Percentiles rank a stretch among this genome's conserved stretches.
These are phyloP conservation scores for Pontederia crassipes DNA, from an alignment of 176 grass and related monocot genomes.

Conservation along the genomic window DNA sequence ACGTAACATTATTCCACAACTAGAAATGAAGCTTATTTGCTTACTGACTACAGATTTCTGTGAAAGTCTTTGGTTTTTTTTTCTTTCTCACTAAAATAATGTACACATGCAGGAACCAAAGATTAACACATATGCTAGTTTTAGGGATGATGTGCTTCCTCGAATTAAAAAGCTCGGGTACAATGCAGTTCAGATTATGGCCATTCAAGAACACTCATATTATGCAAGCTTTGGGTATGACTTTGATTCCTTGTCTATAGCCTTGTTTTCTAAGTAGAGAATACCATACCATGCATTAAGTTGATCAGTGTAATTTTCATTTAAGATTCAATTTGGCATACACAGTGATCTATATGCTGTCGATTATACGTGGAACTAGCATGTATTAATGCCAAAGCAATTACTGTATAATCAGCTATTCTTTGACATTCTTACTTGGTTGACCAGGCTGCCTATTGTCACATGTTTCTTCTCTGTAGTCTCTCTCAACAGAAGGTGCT, in stretches of 20 bases:
- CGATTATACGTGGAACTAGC: no score
- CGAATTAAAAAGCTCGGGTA: slow-evolving; percentile 97
- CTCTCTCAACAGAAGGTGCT: no score
- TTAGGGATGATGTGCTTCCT: slow-evolving; percentile 89
- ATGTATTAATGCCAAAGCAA: no score
- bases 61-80: neutral
- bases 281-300: no score
- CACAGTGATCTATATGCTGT: no score
- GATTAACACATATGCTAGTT: slow-evolving; percentile 85
- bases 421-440: no score
- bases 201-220: slow-evolving; percentile 96
- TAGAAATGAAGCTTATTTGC: neutral
- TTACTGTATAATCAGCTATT: no score
- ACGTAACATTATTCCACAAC: no score
- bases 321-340: no score
- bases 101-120: slow-evolving; percentile 54
- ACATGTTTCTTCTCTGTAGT: no score
- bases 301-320: no score
- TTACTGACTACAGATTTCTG: neutral
- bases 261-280: neutral
- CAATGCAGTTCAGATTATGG: slow-evolving; percentile 99
- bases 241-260: slow-evolving; percentile 3
- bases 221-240: slow-evolving; percentile 95
- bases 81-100: neutral
- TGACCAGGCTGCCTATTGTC: no score